A percentile compares a stretch with the other conserved stretches of the same genome.
Conservation (phyloP, 768 basidiomycete species). For the Kwoniella botswanensis region DNA sequence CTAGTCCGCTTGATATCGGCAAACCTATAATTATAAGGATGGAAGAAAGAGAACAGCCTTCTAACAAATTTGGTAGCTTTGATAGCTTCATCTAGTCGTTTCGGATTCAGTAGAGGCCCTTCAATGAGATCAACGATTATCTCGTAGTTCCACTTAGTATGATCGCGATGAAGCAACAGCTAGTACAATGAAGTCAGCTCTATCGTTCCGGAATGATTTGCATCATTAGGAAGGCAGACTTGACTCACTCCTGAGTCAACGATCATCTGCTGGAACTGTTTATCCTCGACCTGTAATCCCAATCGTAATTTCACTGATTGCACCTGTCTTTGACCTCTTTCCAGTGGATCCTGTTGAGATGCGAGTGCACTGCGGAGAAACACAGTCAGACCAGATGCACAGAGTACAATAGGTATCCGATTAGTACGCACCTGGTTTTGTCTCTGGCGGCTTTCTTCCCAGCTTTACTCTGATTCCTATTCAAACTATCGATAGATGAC, state of each 20-base stretch:
- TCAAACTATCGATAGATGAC: conserved; percentile 87
- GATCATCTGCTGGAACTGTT: conserved; percentile 79
- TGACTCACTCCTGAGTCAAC: conserved; percentile 79
- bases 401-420: no score
- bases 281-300: conserved; percentile 94
- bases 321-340: conserved; percentile 85
- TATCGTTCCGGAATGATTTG: conserved; percentile 11
- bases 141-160: conserved; percentile 91
- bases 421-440: conserved; percentile 17
- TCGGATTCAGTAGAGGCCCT: conserved; percentile 87
- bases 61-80: conserved; percentile 85
- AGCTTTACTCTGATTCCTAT: conserved; percentile 81
- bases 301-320: conserved; percentile 87
- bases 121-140: conserved; percentile 85
- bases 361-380: conserved; percentile 50
- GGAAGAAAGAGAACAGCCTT: conserved; percentile 90
- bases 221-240: neutral
- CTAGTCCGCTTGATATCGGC: conserved; percentile 76
- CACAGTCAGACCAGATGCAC: neutral
- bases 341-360: conserved; percentile 76
- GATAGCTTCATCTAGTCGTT: conserved; percentile 92
- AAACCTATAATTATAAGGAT: conserved; percentile 84
- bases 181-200: conserved; percentile 45
- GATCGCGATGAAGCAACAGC: conserved; percentile 87
- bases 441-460: conserved; percentile 50